Evolutionary conservation across 306 rosid genomes (phyloP).

Genomic region (Pyrus communis): DNA sequence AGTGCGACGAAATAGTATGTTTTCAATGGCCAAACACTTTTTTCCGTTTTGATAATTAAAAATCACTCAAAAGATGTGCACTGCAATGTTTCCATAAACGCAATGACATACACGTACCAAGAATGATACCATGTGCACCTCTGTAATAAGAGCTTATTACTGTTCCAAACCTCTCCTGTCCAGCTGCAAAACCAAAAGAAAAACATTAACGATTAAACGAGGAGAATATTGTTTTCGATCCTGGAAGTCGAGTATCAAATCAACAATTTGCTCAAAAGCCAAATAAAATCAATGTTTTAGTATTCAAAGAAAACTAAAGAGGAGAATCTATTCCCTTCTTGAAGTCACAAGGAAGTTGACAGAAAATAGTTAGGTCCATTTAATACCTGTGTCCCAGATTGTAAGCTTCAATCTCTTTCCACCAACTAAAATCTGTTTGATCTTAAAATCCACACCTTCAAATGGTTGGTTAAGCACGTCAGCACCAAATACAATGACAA

Average conservation of each 20-base stretch:
- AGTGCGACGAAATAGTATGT: background rate
- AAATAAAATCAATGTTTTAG: background rate
- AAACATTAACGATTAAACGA: background rate
- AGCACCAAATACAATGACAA: background rate
- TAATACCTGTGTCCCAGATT: constrained; percentile 93
- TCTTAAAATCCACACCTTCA: constrained; percentile 93
- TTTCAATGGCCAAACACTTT: background rate
- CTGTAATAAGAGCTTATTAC: constrained; percentile 86
- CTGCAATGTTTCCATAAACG: background rate
- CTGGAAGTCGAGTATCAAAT: background rate
- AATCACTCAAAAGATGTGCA: background rate
- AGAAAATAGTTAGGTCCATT: background rate
- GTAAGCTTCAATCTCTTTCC: constrained; percentile 91
- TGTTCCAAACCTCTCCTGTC: constrained; percentile 96
- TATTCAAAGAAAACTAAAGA: background rate
- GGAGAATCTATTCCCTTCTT: background rate
- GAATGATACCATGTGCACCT: constrained; percentile 94
- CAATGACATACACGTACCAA: constrained; percentile 45
- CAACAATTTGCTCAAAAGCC: background rate
- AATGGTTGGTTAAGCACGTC: constrained; percentile 16
- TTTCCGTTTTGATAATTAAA: background rate
- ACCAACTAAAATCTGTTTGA: constrained; percentile 65
- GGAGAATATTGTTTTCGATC: background rate
- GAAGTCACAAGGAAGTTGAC: background rate
- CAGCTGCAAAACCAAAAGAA: constrained; percentile 48